Evolutionary conservation across 2,329 filamentous ascomycete genomes (phyloP).

Genomic region (Akanthomyces uredinophilus): DNA sequence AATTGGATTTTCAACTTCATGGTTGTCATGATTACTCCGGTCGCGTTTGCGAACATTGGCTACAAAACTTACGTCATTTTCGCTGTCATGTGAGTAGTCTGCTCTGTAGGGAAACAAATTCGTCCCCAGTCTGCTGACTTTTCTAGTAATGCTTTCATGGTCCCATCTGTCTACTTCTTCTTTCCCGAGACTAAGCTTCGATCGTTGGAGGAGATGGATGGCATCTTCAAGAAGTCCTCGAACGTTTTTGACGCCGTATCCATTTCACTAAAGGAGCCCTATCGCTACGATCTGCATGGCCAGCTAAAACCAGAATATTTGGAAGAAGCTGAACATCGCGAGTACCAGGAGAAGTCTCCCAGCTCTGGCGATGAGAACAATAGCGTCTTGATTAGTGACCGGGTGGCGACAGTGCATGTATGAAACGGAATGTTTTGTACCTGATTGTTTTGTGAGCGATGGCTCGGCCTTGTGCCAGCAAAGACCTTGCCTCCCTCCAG

Average conservation of each 20-base stretch:
- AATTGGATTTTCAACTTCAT: slow-evolving; percentile 15
- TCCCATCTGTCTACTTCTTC: slow-evolving; percentile 12
- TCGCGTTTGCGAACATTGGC: slow-evolving; percentile 9
- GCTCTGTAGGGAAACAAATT: no score
- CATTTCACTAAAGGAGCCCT: slow-evolving; percentile 4
- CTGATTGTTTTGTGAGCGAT: background rate
- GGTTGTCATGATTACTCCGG: slow-evolving; percentile 13
- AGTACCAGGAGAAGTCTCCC: slow-evolving; percentile 2
- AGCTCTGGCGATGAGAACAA: slow-evolving; percentile 11
- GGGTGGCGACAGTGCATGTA: no score
- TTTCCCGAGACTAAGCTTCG: slow-evolving; percentile 12
- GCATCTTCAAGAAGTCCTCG: slow-evolving; percentile 11
- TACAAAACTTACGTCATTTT: slow-evolving; percentile 13
- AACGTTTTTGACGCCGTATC: slow-evolving; percentile 9
- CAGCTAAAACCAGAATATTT: slow-evolving; percentile 5
- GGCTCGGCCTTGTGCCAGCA: no score
- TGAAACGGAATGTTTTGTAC: background rate
- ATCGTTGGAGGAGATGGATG: slow-evolving; percentile 12
- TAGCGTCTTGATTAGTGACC: background rate
- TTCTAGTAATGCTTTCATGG: slow-evolving; percentile 11
- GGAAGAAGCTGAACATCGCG: slow-evolving; percentile 4
- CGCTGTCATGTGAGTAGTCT: slow-evolving; percentile 8
- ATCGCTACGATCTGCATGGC: slow-evolving; percentile 2
- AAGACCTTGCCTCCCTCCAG: no score
- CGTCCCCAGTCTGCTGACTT: background rate